phyloP scores from a whole-genome alignment of 2,329 filamentous ascomycete genomes.

The Aurifilum marmelostoma region DNA sequence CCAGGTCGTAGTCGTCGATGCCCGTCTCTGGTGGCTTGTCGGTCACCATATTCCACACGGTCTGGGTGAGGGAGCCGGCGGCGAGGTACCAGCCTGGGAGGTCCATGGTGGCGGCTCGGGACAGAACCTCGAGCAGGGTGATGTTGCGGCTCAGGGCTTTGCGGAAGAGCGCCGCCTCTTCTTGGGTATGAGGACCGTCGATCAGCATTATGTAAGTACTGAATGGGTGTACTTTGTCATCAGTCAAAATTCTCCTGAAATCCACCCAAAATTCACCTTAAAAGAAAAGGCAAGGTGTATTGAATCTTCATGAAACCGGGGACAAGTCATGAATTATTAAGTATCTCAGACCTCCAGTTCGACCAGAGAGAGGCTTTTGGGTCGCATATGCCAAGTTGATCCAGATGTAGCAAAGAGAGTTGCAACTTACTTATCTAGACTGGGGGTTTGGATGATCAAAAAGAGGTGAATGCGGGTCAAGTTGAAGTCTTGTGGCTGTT shows the following conservation, averaged over 20 bases:
- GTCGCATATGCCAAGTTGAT: neutral
- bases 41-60: conserved; percentile 42
- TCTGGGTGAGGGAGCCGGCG: conserved; percentile 42
- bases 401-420: neutral
- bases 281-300: too few species aligned
- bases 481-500: too few species aligned
- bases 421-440: neutral
- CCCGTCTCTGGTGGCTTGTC: conserved; percentile 37
- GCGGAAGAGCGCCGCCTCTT: conserved; percentile 23
- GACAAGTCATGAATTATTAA: too few species aligned
- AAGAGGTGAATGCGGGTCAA: too few species aligned
- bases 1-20: conserved; percentile 43
- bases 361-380: too few species aligned
- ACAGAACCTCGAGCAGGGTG: conserved; percentile 27
- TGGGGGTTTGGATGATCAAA: neutral
- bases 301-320: too few species aligned
- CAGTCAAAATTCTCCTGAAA: too few species aligned
- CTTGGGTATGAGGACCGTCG: conserved; percentile 22
- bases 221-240: too few species aligned
- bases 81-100: conserved; percentile 34
- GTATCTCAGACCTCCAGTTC: too few species aligned
- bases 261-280: too few species aligned
- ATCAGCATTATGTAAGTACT: conserved; percentile 12
- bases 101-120: conserved; percentile 25
- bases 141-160: conserved; percentile 24